phyloP scores from a whole-genome alignment of 1,284 basidiomycete species.

The Moesziomyces sp. region DNA sequence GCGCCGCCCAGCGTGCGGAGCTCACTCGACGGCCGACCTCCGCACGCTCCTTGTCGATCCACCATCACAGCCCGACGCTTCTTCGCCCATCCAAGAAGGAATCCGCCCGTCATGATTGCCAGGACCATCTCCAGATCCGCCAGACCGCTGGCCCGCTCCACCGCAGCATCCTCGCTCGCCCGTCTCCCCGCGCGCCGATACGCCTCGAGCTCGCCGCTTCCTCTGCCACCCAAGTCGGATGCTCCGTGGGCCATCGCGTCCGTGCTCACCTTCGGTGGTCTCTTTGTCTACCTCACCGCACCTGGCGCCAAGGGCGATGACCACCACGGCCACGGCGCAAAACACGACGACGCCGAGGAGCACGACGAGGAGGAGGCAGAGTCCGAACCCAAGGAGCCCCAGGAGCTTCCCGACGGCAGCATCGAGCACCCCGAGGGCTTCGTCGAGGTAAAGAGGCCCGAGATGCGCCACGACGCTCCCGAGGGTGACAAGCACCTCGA shows the following conservation, averaged over 20 bases:
- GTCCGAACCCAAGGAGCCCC: constrained; percentile 28
- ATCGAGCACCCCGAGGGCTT: constrained; percentile 53
- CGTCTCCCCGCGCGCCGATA: constrained; percentile 25
- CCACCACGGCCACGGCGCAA: constrained; percentile 23
- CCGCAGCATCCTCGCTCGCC: constrained; percentile 17
- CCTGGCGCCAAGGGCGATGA: constrained; percentile 32
- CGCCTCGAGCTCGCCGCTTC: constrained; percentile 14
- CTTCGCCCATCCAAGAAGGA: neutral
- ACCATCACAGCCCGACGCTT: constrained; percentile 2
- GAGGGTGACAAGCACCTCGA: constrained; percentile 48
- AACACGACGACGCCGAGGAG: constrained; percentile 26
- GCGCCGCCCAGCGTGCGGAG: neutral
- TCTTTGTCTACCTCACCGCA: constrained; percentile 53
- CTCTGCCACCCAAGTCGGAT: constrained; percentile 25
- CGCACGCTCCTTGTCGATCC: neutral
- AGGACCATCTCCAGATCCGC: constrained; percentile 24
- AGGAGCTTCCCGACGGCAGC: constrained; percentile 45
- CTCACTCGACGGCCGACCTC: too few species aligned
- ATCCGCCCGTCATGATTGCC: constrained; percentile 28
- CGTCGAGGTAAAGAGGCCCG: constrained; percentile 46
- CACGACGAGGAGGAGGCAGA: constrained; percentile 19
- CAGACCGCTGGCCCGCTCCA: constrained; percentile 23
- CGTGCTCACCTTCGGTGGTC: constrained; percentile 47
- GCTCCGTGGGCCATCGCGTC: constrained; percentile 53
- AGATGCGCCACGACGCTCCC: constrained; percentile 40